Conservation (phyloP, 768 basidiomycete genomes). For the Mycena polygramma region DNA sequence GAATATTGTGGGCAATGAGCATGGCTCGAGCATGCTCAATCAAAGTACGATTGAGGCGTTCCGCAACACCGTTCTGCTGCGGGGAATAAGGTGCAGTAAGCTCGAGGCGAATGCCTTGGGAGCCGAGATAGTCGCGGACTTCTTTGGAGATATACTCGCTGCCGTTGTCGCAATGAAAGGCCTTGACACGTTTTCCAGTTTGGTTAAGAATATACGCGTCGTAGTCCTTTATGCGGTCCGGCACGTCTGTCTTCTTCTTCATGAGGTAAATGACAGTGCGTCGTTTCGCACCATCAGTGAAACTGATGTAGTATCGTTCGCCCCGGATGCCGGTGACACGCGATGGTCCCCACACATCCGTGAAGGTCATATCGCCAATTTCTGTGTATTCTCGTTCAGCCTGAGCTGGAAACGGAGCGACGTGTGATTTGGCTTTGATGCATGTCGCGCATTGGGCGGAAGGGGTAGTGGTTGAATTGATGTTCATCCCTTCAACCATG, state of each 20-base stretch:
- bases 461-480: conserved; percentile 27
- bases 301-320: conserved; percentile 32
- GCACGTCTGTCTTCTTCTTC: conserved; percentile 23
- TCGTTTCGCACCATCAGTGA: conserved; percentile 28
- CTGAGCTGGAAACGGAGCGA: conserved; percentile 35
- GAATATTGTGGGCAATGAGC: conserved; percentile 33
- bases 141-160: conserved; percentile 15
- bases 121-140: conserved; percentile 30
- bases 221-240: conserved; percentile 7
- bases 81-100: conserved; percentile 32
- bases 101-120: conserved; percentile 38
- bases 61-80: conserved; percentile 46
- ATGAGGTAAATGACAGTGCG: conserved; percentile 19
- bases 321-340: conserved; percentile 25
- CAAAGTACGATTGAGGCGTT: conserved; percentile 43
- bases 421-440: conserved; percentile 41
- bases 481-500: conserved; percentile 40
- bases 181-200: not conserved
- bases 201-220: conserved; percentile 23
- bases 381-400: conserved; percentile 23
- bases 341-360: conserved; percentile 41
- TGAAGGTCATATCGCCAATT: conserved; percentile 37
- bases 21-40: conserved; percentile 41
- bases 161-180: conserved; percentile 17
- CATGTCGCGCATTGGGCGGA: conserved; percentile 41